phyloP scores from a whole-genome alignment of 352 stramenopile genomes.

The Globisporangium yorkense region DNA sequence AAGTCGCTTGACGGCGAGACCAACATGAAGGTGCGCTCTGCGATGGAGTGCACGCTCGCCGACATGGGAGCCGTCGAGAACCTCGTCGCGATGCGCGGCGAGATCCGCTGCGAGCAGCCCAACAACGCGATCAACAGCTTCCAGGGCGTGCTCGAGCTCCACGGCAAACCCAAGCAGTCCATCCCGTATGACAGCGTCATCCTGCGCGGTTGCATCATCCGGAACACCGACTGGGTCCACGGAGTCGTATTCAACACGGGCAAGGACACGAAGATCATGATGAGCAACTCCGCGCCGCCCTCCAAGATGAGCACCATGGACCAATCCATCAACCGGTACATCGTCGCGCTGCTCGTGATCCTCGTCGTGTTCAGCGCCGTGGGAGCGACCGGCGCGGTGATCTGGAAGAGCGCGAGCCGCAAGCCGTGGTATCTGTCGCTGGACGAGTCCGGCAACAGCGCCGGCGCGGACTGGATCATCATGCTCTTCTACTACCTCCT shows the following conservation, averaged over 20 bases:
- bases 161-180: conserved; percentile 39
- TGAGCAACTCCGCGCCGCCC: conserved; percentile 71
- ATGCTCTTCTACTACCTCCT: conserved; percentile 94
- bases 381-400: conserved; percentile 49
- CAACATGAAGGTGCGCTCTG: conserved; percentile 89
- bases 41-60: conserved; percentile 61
- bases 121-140: conserved; percentile 91
- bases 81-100: conserved; percentile 45
- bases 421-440: conserved; percentile 57
- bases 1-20: conserved; percentile 91
- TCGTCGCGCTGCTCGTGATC: conserved; percentile 55
- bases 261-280: conserved; percentile 92
- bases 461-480: conserved; percentile 55
- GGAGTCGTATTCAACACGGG: conserved; percentile 93
- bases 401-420: conserved; percentile 41
- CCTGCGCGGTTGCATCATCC: conserved; percentile 87
- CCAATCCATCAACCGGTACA: conserved; percentile 75
- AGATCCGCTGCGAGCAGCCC: conserved; percentile 70
- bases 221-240: conserved; percentile 91
- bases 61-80: conserved; percentile 39
- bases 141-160: conserved; percentile 75
- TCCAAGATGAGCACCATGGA: conserved; percentile 89
- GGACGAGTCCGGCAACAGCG: conserved; percentile 23
- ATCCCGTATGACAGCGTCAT: conserved; percentile 86
- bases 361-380: conserved; percentile 58